A percentile compares a stretch with the other conserved stretches of the same genome.
These are phyloP conservation scores for Salix arbutifolia DNA, from an alignment of 345 rosid genomes.

Conservation along the genomic window DNA sequence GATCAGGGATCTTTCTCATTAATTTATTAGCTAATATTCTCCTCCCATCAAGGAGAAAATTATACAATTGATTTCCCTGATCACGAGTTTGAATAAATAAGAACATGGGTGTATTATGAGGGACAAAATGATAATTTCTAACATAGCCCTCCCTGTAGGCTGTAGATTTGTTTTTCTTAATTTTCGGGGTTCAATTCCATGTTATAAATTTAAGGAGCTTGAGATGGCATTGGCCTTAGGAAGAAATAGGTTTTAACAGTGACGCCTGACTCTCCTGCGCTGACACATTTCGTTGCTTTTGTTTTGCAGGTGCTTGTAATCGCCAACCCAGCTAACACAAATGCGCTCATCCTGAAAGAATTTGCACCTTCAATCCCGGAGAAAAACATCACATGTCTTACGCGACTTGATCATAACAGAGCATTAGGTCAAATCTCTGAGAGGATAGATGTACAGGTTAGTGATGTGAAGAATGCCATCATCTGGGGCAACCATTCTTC, in stretches of 20 bases:
- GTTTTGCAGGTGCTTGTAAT: constrained; percentile 54
- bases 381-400: constrained; percentile 78
- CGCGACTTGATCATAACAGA: constrained; percentile 82
- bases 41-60: too few species aligned
- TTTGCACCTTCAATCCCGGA: constrained; percentile 79
- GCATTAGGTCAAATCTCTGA: constrained; percentile 70
- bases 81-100: too few species aligned
- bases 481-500: constrained; percentile 96
- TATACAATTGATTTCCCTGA: too few species aligned
- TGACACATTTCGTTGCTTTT: constrained; percentile 1
- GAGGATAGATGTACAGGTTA: constrained; percentile 47
- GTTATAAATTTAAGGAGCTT: not conserved
- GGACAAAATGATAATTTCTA: too few species aligned
- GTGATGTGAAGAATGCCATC: constrained; percentile 62
- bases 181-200: not conserved
- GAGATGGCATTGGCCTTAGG: not conserved
- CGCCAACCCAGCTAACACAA: constrained; percentile 89
- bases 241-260: not conserved
- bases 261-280: not conserved
- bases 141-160: too few species aligned
- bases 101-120: too few species aligned
- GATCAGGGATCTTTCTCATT: too few species aligned
- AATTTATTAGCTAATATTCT: too few species aligned
- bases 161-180: not conserved
- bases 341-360: constrained; percentile 72